Evolutionary conservation across 2,329 filamentous ascomycete genomes (phyloP).

Genomic region (Hypoxylon rubiginosum): DNA sequence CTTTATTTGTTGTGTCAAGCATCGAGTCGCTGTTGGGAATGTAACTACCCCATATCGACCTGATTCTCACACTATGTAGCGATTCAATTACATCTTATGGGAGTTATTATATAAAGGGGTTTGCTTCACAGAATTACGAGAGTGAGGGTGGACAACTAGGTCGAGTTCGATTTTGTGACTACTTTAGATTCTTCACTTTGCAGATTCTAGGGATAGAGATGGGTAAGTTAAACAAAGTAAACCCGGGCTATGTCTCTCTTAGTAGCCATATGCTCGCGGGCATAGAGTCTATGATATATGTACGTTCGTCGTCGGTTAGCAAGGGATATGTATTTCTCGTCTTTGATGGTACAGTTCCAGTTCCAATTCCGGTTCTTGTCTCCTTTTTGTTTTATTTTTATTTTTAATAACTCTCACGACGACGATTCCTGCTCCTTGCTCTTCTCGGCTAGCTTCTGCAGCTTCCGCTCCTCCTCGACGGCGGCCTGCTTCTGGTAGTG

Average conservation of each 20-base stretch:
- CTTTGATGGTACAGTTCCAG: not conserved
- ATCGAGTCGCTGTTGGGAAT: too few relatives aligned
- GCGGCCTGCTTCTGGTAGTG: constrained; percentile 69
- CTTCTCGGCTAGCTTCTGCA: constrained; percentile 61
- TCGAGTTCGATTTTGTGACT: not conserved
- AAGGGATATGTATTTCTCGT: constrained; percentile 1
- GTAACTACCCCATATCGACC: too few relatives aligned
- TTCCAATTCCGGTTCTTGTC: too few relatives aligned
- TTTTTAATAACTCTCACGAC: constrained; percentile 1
- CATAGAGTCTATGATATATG: not conserved
- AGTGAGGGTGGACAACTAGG: not conserved
- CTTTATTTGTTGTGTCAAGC: too few relatives aligned
- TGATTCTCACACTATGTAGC: too few relatives aligned
- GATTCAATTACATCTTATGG: too few relatives aligned
- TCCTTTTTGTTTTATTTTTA: not conserved
- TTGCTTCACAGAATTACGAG: not conserved
- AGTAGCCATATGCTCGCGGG: not conserved
- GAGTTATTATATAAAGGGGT: too few relatives aligned
- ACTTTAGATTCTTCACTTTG: not conserved
- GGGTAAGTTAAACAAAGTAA: not conserved
- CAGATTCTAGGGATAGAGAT: not conserved
- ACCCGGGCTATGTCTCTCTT: not conserved
- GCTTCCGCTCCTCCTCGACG: constrained; percentile 69
- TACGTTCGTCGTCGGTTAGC: not conserved
- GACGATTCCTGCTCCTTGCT: constrained; percentile 44